phyloP scores from a whole-genome alignment of 2,329 filamentous ascomycete species.

The Bimuria novae-zelandiae region DNA sequence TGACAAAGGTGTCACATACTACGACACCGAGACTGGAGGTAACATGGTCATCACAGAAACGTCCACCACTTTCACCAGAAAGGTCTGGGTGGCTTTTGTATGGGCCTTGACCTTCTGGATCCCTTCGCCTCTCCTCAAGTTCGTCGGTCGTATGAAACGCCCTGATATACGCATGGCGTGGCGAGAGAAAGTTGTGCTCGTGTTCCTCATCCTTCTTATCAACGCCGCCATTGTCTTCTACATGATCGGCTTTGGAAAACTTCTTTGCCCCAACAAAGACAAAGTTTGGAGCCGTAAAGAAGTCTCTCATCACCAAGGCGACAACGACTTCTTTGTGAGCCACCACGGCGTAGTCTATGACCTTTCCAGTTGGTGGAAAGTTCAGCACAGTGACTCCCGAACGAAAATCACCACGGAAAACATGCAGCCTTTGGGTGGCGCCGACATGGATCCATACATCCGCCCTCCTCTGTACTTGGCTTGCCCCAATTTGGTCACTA shows the following conservation, averaged over 20 bases:
- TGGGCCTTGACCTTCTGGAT: constrained; percentile 95
- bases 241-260: constrained; percentile 81
- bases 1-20: constrained; percentile 55
- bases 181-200: constrained; percentile 90
- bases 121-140: constrained; percentile 80
- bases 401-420: constrained; percentile 62
- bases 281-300: constrained; percentile 82
- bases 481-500: constrained; percentile 73
- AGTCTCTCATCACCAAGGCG: constrained; percentile 70
- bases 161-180: constrained; percentile 96
- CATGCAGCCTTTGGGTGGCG: constrained; percentile 80
- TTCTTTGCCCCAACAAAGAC: constrained; percentile 88
- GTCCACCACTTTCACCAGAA: constrained; percentile 65
- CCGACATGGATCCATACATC: constrained; percentile 85
- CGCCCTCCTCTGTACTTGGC: constrained; percentile 73
- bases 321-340: constrained; percentile 82
- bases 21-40: constrained; percentile 80
- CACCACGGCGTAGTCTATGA: constrained; percentile 91
- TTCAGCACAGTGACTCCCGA: constrained; percentile 77
- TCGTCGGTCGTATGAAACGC: constrained; percentile 90
- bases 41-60: constrained; percentile 77
- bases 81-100: constrained; percentile 78
- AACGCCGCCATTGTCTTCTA: constrained; percentile 88
- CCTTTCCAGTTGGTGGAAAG: constrained; percentile 82
- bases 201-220: constrained; percentile 77